A percentile compares a stretch with the other conserved stretches of the same genome.
These are phyloP conservation scores for Trypethelium eluteriae DNA, from an alignment of 495 filamentous ascomycete genomes.

Conservation along the genomic window DNA sequence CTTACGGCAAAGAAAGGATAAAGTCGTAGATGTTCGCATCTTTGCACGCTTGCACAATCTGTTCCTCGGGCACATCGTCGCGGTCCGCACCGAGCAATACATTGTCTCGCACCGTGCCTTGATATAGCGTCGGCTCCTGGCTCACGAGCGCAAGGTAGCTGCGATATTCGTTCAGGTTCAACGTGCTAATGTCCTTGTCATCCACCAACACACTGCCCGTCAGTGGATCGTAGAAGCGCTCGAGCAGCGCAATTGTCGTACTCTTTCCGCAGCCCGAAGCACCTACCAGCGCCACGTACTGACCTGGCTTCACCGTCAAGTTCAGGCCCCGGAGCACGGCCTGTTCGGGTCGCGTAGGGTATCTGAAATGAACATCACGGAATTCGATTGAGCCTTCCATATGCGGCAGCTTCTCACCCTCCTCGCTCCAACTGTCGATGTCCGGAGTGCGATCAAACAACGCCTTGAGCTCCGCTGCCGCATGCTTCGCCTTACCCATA, in stretches of 20 bases:
- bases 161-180: constrained; percentile 76
- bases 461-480: constrained; percentile 63
- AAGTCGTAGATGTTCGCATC: constrained; percentile 92
- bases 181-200: constrained; percentile 59
- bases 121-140: constrained; percentile 82
- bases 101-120: constrained; percentile 77
- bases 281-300: constrained; percentile 55
- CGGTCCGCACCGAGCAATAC: constrained; percentile 61
- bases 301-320: constrained; percentile 48
- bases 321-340: constrained; percentile 39
- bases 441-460: constrained; percentile 71
- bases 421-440: constrained; percentile 75
- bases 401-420: constrained; percentile 52
- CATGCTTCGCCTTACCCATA: constrained; percentile 81
- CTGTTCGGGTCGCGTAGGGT: constrained; percentile 66
- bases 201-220: constrained; percentile 67
- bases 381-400: constrained; percentile 54
- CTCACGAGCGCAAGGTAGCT: constrained; percentile 69
- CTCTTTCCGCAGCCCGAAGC: constrained; percentile 56
- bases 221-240: constrained; percentile 62
- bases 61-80: constrained; percentile 59
- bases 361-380: constrained; percentile 42
- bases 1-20: constrained; percentile 56
- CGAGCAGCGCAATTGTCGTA: constrained; percentile 52
- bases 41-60: constrained; percentile 66